Base-by-base conservation (phyloP, 2,329 filamentous ascomycete species). In the Cytospora schulzeri region DNA sequence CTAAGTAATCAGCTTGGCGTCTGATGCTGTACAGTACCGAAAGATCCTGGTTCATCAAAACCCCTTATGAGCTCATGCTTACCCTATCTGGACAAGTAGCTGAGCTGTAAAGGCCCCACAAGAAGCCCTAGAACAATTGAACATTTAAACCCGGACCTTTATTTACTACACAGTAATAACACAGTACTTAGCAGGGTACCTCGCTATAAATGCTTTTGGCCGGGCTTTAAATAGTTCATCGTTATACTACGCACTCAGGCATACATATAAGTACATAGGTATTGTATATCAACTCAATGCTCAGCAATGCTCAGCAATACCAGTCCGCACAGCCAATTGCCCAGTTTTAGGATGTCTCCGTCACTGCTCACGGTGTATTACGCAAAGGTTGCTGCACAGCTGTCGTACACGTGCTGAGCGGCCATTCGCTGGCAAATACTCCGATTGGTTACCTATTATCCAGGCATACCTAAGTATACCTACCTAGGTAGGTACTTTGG, bases 21-120 rank as follows among this genome's bases (percentile, higher is more conserved):
- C 22, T n/a, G 45, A 48, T 48, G 45, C 45, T 48, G 45, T 48
- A 48, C 45, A 24, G 19, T 48, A 22, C 45, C n/a, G 45, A 22
- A 48, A 12, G 17, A 48, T 48, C 45, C 45, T 24, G 45, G 45
- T 24, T 9, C 45, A 12, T 48, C 6, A 24, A 48, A 48, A 12
- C n/a, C 45, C 45, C 45, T 12, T 48, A 48, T 48, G 45, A 48
- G 45, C 45, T 48, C 45, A 48, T 48, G 45, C 45, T 48, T 48
- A 48, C 45, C n/a, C n/a, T 11, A 48, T 48, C n/a, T 14, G n/a
- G 45, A 24, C 45, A 48, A 48, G 45, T 48, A 48, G n/a, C 45
- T 48, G 45, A 24, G 45, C 22, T 11, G 45, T 24, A 48, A n/a
- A 48, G 4, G 22, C 45, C 45, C 45, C 45, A 48, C 45, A 12